phyloP scores from a whole-genome alignment of 2,329 filamentous ascomycete genomes.

The Colletotrichum simmondsii region DNA sequence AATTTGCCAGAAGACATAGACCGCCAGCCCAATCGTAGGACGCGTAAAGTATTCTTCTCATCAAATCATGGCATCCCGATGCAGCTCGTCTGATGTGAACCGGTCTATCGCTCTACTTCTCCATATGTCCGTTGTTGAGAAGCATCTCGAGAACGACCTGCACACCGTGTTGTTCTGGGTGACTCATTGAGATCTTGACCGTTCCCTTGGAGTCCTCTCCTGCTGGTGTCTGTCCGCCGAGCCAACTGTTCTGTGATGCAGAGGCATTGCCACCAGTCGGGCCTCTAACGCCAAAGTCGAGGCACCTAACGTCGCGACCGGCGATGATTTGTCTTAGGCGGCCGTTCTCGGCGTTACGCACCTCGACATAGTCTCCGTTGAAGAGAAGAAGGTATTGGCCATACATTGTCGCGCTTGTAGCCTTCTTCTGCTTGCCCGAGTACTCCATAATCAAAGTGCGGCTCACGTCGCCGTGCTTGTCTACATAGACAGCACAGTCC shows the following conservation, averaged over 20 bases:
- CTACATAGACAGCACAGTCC: constrained; percentile 96
- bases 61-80: constrained; percentile 10
- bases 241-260: constrained; percentile 42
- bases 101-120: constrained; percentile 47
- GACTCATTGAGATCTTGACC: constrained; percentile 94
- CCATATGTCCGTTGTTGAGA: constrained; percentile 84
- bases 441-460: constrained; percentile 98
- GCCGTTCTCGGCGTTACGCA: constrained; percentile 96
- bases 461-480: constrained; percentile 96
- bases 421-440: constrained; percentile 85
- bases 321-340: constrained; percentile 93
- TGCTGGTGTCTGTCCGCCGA: constrained; percentile 43
- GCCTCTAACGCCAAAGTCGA: constrained; percentile 84
- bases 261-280: constrained; percentile 62
- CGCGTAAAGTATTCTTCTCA: background rate
- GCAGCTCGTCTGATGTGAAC: background rate
- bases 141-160: constrained; percentile 94
- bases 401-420: constrained; percentile 86
- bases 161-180: constrained; percentile 84
- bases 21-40: constrained; percentile 4
- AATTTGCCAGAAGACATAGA: background rate
- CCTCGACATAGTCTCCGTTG: constrained; percentile 96
- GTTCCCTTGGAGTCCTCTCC: constrained; percentile 72
- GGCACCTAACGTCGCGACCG: constrained; percentile 86
- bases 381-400: constrained; percentile 93